phyloP scores from a whole-genome alignment of 2,329 filamentous ascomycete species.

The Coniochaeta sp. region DNA sequence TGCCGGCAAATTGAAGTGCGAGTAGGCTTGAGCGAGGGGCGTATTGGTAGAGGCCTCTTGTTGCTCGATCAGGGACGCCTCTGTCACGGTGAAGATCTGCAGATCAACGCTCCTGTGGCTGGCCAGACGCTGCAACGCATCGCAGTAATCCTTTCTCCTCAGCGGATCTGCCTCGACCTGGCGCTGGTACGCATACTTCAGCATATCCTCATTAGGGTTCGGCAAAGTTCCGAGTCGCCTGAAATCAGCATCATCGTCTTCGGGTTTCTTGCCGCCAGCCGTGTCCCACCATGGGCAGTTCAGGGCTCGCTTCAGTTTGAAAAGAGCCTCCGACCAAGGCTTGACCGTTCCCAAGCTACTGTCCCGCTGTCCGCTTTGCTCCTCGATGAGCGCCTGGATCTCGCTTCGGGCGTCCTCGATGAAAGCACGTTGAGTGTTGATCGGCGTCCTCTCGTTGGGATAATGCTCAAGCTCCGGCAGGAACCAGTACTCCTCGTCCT shows the following conservation, averaged over 20 bases:
- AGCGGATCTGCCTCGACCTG: conserved; percentile 12
- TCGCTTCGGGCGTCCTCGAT: conserved; percentile 43
- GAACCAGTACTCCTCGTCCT: conserved; percentile 31
- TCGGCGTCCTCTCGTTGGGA: conserved; percentile 25
- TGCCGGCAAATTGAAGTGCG: conserved; percentile 14
- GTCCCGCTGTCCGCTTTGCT: neutral
- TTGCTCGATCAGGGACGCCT: neutral
- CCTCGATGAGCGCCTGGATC: conserved; percentile 33
- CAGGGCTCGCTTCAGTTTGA: neutral
- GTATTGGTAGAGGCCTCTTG: neutral
- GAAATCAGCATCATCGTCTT: conserved; percentile 7
- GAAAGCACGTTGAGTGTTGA: conserved; percentile 36
- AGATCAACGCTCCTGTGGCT: conserved; percentile 9
- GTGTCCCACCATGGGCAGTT: neutral
- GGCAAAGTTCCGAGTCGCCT: conserved; percentile 11
- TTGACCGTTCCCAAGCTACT: neutral
- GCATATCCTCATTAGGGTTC: conserved; percentile 9
- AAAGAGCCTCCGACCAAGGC: neutral
- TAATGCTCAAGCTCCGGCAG: conserved; percentile 26
- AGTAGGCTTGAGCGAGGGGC: conserved; percentile 13
- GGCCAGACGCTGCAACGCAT: conserved; percentile 12
- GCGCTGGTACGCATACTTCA: conserved; percentile 15
- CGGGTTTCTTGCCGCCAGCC: neutral
- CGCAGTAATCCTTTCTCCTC: conserved; percentile 7
- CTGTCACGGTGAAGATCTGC: conserved; percentile 11